Evolutionary conservation across 768 basidiomycete species (phyloP).

Genomic region (Dentipellis sp.): DNA sequence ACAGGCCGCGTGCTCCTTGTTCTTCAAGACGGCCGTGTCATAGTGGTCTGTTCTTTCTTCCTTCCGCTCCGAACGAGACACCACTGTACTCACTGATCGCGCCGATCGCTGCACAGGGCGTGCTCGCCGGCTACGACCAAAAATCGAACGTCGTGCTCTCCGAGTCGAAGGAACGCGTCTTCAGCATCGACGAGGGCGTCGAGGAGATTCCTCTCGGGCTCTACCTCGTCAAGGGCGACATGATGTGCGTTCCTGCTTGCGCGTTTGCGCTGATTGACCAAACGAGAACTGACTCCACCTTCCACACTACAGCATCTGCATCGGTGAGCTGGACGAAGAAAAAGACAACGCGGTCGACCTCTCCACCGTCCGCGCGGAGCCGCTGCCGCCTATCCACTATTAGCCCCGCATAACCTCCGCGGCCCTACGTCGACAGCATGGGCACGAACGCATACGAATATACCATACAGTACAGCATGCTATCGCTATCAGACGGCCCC

Average conservation of each 20-base stretch:
- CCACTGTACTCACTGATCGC: not conserved
- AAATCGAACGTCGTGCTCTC: slow-evolving; percentile 95
- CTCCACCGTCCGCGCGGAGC: slow-evolving; percentile 76
- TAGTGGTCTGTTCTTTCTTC: slow-evolving; percentile 49
- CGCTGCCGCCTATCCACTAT: slow-evolving; percentile 75
- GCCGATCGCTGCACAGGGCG: slow-evolving; percentile 44
- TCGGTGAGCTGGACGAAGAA: slow-evolving; percentile 80
- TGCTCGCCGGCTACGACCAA: slow-evolving; percentile 88
- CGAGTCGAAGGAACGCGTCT: slow-evolving; percentile 89
- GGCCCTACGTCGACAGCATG: not conserved
- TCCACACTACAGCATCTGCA: slow-evolving; percentile 45
- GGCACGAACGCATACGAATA: not conserved
- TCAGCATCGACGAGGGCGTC: slow-evolving; percentile 83
- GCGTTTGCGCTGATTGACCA: not conserved
- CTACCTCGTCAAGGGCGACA: slow-evolving; percentile 97
- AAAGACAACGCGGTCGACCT: slow-evolving; percentile 71
- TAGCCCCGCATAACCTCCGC: slow-evolving; percentile 20
- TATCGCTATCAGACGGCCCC: not conserved
- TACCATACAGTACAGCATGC: not conserved
- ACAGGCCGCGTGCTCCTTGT: slow-evolving; percentile 86
- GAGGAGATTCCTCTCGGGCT: slow-evolving; percentile 92
- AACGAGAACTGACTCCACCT: not conserved
- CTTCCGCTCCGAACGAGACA: not conserved
- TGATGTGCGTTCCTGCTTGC: slow-evolving; percentile 64
- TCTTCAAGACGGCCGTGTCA: slow-evolving; percentile 92